phyloP scores from a whole-genome alignment of 371 early-diverging fungal species.

The Parasitella parasitica region DNA sequence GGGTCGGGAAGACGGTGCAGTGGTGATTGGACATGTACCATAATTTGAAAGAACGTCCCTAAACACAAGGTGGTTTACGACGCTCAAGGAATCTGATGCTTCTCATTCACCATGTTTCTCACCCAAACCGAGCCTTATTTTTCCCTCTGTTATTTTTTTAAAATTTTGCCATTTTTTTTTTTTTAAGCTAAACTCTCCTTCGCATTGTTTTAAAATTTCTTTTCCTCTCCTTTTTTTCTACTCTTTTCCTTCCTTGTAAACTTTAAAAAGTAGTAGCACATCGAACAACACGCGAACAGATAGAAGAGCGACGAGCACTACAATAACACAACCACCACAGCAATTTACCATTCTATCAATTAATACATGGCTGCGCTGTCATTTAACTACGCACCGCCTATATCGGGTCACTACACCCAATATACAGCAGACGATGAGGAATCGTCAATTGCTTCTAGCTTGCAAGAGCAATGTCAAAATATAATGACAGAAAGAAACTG shows the following conservation, averaged over 20 bases:
- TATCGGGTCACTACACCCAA: constrained; percentile 23
- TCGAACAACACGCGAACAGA: neutral
- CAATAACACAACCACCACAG: neutral
- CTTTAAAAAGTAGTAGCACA: neutral
- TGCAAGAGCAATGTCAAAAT: constrained; percentile 22
- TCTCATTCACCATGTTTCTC: constrained; percentile 30
- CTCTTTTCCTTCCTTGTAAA: neutral
- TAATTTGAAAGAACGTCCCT: constrained; percentile 27
- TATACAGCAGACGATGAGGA: constrained; percentile 11
- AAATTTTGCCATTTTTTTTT: constrained; percentile 9
- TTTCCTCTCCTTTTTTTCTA: constrained; percentile 1
- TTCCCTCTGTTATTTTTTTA: constrained; percentile 3
- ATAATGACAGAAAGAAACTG: constrained; percentile 18
- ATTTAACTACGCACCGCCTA: constrained; percentile 28
- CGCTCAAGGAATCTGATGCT: neutral
- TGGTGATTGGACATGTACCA: constrained; percentile 17
- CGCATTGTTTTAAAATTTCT: constrained; percentile 16
- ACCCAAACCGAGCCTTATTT: constrained; percentile 14
- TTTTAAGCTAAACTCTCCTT: constrained; percentile 19
- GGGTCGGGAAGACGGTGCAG: neutral
- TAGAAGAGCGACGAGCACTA: neutral
- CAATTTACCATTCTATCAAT: neutral
- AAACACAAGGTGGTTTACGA: constrained; percentile 4
- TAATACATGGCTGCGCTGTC: constrained; percentile 23
- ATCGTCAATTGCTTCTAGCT: neutral